A percentile compares a stretch with the other conserved stretches of the same genome.
phyloP scores from a whole-genome alignment of 2,329 filamentous ascomycete species.

The Beauveria rudraprayagi region DNA sequence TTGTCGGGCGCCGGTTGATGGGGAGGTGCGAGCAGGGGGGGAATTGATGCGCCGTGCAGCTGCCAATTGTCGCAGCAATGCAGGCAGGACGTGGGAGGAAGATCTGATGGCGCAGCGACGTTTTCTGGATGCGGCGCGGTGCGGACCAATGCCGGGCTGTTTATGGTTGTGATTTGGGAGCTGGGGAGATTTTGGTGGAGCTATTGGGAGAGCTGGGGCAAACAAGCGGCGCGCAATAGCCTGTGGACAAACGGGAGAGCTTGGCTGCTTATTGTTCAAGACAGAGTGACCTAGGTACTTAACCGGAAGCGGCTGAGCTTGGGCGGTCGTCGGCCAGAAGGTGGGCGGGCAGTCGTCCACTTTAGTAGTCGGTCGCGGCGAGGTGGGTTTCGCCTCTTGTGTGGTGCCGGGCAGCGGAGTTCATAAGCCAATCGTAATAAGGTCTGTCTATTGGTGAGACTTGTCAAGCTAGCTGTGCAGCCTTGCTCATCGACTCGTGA shows the following conservation, averaged over 20 bases:
- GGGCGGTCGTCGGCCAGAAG: neutral
- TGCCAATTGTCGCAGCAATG: neutral
- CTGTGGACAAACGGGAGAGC: neutral
- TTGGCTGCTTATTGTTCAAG: neutral
- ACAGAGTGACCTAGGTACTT: neutral
- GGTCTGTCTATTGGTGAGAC: neutral
- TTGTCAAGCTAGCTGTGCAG: neutral
- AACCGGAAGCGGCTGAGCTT: constrained; percentile 8
- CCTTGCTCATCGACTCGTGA: constrained; percentile 4
- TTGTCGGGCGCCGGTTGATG: neutral
- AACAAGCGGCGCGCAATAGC: neutral
- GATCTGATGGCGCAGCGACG: neutral
- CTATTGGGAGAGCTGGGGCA: neutral
- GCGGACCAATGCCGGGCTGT: constrained; percentile 8
- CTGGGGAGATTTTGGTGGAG: constrained; percentile 1
- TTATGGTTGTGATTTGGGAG: neutral
- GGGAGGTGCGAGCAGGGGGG: neutral
- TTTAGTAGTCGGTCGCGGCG: constrained; percentile 7
- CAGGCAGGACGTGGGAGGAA: neutral
- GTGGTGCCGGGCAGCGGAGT: neutral
- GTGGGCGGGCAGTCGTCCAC: constrained; percentile 7
- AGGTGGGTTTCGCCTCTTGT: constrained; percentile 5
- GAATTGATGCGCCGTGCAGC: neutral
- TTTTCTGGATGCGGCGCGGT: constrained; percentile 6
- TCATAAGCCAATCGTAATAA: constrained; percentile 3